Evolutionary conservation across 2,329 filamentous ascomycete genomes (phyloP), one percentile per base, ranked within the genome.

Genomic region (Mariannaea elegans): DNA sequence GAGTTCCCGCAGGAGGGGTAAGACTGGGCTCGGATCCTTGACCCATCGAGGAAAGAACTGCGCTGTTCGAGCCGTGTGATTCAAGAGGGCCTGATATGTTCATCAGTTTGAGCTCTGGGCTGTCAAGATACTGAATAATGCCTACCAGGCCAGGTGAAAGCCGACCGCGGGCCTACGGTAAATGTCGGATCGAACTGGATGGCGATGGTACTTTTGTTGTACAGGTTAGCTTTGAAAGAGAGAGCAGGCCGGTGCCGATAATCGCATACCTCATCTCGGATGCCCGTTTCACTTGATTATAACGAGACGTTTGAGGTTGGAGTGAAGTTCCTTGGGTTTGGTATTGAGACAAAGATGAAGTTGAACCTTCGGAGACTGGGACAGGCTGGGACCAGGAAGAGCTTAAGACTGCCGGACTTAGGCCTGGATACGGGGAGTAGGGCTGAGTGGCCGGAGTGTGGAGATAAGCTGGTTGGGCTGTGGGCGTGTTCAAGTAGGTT

Each of bases 181-280:
- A 84, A 83, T 64, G 78, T 75, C 23, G 81, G 76, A 66, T 85
- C 82, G 72, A 81, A 85, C 57, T 82, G 78, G 51, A 82, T 75
- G 65, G 82, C 81, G 64, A 84, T 79, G 71, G 82, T 78, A 70
- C 80, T 82, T 62, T 59, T 46, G 31, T 24, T 21, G 14, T 8
- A 21, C 24, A 27, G 9, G 51, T 70, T 62, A 71, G 65, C 38
- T 32, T 53, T 16, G 24, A 16, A 29, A 10, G 42, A 18, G n/a
- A 32, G 16, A 12, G 44, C 6, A 9, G n/a, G 7, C 2, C 44
- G 21, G 12, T 5, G 24, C 48, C 10, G 21, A 39, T 34, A 9
- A 36, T 24, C 18, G 10, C 60, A 52, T 69, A 70, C 68, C 68
- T 71, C 68, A 71, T 70, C 44, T 62, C 56, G 58, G 47, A 49